phyloP scores from a whole-genome alignment of 2,329 filamentous ascomycete genomes.

The Aspergillus floridensis region DNA sequence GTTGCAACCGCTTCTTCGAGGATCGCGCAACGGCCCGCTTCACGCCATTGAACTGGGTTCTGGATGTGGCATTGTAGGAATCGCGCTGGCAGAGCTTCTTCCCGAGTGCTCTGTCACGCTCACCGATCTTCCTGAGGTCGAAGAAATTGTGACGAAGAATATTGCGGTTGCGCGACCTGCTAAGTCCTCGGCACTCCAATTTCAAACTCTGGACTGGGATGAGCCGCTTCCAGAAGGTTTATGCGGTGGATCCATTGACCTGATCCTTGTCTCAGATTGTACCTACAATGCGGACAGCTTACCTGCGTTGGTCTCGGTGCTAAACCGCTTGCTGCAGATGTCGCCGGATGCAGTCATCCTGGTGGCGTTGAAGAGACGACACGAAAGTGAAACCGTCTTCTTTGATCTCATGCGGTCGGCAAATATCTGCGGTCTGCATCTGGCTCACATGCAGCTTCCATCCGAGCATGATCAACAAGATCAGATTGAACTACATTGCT shows the following conservation, averaged over 20 bases:
- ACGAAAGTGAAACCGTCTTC: slow-evolving; percentile 64
- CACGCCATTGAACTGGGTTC: slow-evolving; percentile 64
- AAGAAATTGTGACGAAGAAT: slow-evolving; percentile 60
- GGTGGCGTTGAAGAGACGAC: slow-evolving; percentile 65
- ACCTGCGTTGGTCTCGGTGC: slow-evolving; percentile 59
- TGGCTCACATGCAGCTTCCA: slow-evolving; percentile 37
- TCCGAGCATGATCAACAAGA: slow-evolving; percentile 35
- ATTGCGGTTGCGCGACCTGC: slow-evolving; percentile 45
- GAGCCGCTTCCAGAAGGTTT: slow-evolving; percentile 47
- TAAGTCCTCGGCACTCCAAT: slow-evolving; percentile 45
- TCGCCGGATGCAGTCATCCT: slow-evolving; percentile 54
- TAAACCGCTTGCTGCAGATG: slow-evolving; percentile 48
- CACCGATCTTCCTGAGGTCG: slow-evolving; percentile 65
- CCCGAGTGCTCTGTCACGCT: slow-evolving; percentile 55
- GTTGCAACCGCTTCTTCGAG: slow-evolving; percentile 34
- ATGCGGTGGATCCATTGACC: slow-evolving; percentile 46
- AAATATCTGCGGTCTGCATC: slow-evolving; percentile 33
- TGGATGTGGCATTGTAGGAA: slow-evolving; percentile 67
- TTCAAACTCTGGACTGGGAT: slow-evolving; percentile 64
- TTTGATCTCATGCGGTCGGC: slow-evolving; percentile 57
- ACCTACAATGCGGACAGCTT: slow-evolving; percentile 70
- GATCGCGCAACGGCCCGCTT: slow-evolving; percentile 33
- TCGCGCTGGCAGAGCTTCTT: slow-evolving; percentile 58
- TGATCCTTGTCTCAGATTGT: slow-evolving; percentile 68
- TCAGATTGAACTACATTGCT: slow-evolving; percentile 40